Evolutionary conservation across 177 flowering plant genomes (phyloP).

Genomic region (Vitis hybrid): DNA sequence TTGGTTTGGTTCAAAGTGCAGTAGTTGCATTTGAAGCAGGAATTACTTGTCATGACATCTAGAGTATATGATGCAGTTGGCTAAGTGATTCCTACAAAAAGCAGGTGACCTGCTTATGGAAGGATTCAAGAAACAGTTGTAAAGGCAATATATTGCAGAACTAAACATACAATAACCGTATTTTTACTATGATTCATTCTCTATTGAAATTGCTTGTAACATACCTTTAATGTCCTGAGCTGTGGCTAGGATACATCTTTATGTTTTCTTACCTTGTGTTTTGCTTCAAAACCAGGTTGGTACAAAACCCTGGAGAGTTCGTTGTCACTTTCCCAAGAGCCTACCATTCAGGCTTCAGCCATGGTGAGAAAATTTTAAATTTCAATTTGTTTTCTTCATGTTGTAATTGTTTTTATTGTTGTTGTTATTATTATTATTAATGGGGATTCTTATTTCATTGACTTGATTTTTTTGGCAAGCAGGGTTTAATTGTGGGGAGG

Average conservation of each 20-base stretch:
- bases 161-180: not conserved
- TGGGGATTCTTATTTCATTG: conserved; percentile 1
- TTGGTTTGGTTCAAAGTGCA: not conserved
- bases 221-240: not conserved
- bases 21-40: not conserved
- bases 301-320: conserved; percentile 98
- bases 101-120: not conserved
- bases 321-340: conserved; percentile 99
- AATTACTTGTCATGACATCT: not conserved
- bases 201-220: not conserved
- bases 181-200: not conserved
- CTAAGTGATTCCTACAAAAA: not conserved
- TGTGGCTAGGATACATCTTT: not conserved
- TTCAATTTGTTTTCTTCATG: not conserved
- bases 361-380: conserved; percentile 55
- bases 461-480: conserved; percentile 8
- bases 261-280: conserved; percentile 13
- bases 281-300: conserved; percentile 60
- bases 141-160: not conserved
- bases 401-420: not conserved
- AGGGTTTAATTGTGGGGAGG: conserved; percentile 99
- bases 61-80: not conserved
- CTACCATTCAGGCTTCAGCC: conserved; percentile 98
- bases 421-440: conserved; percentile 1
- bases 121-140: not conserved